phyloP scores from a whole-genome alignment of 2,329 filamentous ascomycete genomes.

The Cladophialophora immunda region DNA sequence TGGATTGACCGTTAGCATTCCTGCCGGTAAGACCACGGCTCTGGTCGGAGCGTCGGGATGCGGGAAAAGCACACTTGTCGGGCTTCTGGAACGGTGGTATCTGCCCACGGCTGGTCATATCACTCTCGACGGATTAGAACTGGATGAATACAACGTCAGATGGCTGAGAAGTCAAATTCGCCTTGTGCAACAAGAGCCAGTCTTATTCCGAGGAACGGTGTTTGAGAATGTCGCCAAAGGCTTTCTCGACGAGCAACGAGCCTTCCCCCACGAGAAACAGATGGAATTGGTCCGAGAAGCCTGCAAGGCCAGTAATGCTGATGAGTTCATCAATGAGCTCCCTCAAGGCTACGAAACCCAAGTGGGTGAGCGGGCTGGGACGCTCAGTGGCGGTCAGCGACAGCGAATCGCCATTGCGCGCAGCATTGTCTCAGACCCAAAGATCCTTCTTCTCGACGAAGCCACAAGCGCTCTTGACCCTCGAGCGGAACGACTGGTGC shows the following conservation, averaged over 20 bases:
- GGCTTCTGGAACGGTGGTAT: conserved; percentile 55
- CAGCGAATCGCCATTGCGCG: conserved; percentile 80
- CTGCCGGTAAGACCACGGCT: conserved; percentile 50
- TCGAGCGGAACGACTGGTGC: conserved; percentile 62
- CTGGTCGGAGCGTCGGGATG: conserved; percentile 55
- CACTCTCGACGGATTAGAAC: conserved; percentile 61
- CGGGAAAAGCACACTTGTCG: conserved; percentile 57
- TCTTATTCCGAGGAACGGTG: conserved; percentile 72
- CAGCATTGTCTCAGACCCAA: conserved; percentile 71
- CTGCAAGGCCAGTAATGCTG: conserved; percentile 72
- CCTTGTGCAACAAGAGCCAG: conserved; percentile 73
- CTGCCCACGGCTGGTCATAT: conserved; percentile 57
- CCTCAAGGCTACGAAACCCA: conserved; percentile 75
- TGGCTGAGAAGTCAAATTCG: conserved; percentile 68
- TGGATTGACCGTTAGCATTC: conserved; percentile 46
- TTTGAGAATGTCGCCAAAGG: conserved; percentile 70
- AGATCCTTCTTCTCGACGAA: conserved; percentile 76
- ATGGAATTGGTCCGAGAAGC: conserved; percentile 61
- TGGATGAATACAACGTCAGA: conserved; percentile 67
- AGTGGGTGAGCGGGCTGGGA: conserved; percentile 79
- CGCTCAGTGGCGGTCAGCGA: conserved; percentile 80
- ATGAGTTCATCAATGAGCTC: conserved; percentile 72
- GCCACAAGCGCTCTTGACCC: conserved; percentile 74
- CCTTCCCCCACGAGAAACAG: conserved; percentile 42
- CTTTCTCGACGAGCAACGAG: conserved; percentile 50